A percentile compares a stretch with the other conserved stretches of the same genome.
These are phyloP conservation scores for Pneumocystis wakefieldiae DNA, from an alignment of 1,139 yeast genomes.

Conservation along the genomic window DNA sequence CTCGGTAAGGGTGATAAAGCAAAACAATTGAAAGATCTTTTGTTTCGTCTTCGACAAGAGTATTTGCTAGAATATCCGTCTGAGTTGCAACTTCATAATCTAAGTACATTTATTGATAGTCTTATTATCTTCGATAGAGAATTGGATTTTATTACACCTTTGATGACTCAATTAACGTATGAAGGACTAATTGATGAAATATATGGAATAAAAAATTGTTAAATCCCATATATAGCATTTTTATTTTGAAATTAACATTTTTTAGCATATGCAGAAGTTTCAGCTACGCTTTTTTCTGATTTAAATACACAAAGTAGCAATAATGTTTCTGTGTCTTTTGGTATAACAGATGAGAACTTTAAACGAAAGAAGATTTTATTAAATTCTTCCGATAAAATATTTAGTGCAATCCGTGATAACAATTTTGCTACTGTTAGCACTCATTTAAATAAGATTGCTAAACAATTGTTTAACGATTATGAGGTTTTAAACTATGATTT, in stretches of 20 bases:
- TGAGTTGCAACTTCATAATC: slow-evolving; percentile 4
- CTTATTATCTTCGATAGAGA: slow-evolving; percentile 66
- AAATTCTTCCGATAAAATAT: slow-evolving; percentile 29
- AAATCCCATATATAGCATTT: slow-evolving; percentile 28
- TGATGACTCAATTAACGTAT: slow-evolving; percentile 66
- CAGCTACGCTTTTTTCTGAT: not conserved
- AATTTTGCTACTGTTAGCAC: slow-evolving; percentile 75
- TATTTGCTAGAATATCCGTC: slow-evolving; percentile 11
- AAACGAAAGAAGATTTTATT: slow-evolving; percentile 24
- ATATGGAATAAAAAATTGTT: slow-evolving; percentile 36
- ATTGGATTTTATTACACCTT: slow-evolving; percentile 54
- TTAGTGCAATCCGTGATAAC: slow-evolving; percentile 41
- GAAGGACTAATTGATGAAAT: slow-evolving; percentile 70
- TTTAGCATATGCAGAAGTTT: slow-evolving; percentile 5
- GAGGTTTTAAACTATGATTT: slow-evolving; percentile 26
- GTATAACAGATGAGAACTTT: slow-evolving; percentile 5
- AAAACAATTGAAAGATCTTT: slow-evolving; percentile 28
- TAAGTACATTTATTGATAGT: slow-evolving; percentile 24
- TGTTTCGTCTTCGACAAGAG: slow-evolving; percentile 16
- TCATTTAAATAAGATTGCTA: slow-evolving; percentile 55
- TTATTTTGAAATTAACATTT: slow-evolving; percentile 13
- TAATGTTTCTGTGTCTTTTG: slow-evolving; percentile 8
- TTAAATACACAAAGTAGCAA: not conserved
- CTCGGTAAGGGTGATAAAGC: slow-evolving; percentile 38
- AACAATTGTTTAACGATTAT: slow-evolving; percentile 52